phyloP scores from a whole-genome alignment of 495 filamentous ascomycete species.

The Letharia columbiana region DNA sequence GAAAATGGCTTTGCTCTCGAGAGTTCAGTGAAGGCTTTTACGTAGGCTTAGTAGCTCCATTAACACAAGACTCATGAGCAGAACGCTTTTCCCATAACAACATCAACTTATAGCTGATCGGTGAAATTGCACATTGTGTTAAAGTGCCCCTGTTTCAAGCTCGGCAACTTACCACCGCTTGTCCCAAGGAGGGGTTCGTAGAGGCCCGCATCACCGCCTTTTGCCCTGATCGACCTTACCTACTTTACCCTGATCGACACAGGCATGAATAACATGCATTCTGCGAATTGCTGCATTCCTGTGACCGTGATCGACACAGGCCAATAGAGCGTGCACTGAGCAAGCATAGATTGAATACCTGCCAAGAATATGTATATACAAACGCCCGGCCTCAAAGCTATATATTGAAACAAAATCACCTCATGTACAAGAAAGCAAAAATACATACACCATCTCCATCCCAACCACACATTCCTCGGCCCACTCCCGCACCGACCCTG shows the following conservation, averaged over 20 bases:
- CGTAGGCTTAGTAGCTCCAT: slow-evolving; percentile 4
- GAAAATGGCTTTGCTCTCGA: neutral
- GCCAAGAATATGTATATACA: neutral
- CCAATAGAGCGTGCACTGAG: no score
- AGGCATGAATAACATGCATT: no score
- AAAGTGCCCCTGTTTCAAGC: no score
- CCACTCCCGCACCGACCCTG: neutral
- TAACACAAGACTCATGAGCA: neutral
- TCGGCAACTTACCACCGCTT: no score
- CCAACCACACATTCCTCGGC: neutral
- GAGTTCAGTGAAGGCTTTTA: neutral
- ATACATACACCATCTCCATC: no score
- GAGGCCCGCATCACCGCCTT: neutral
- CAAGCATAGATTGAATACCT: no score
- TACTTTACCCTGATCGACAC: neutral
- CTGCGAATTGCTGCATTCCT: neutral
- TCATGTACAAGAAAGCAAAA: no score
- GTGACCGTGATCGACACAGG: neutral
- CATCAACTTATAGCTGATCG: neutral
- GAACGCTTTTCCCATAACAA: neutral
- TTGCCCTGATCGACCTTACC: neutral
- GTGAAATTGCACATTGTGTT: neutral
- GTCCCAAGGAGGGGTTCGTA: no score
- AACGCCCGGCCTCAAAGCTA: neutral
- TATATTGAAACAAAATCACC: no score